phyloP scores from a whole-genome alignment of 495 filamentous ascomycete species.

The Eremomyces bilateralis region DNA sequence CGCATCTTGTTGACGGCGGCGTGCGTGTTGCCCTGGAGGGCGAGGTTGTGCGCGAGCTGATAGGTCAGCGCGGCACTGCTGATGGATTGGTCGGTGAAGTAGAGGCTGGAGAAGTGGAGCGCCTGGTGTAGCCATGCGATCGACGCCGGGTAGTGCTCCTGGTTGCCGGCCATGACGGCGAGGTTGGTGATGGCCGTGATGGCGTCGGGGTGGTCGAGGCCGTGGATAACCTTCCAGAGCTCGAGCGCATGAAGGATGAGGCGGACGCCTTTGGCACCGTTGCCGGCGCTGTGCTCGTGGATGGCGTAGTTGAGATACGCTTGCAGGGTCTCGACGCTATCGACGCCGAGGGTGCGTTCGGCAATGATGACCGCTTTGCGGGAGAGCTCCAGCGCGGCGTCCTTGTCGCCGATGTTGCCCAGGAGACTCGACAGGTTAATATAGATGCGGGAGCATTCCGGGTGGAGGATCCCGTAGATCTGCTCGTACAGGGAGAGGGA shows the following conservation, averaged over 20 bases:
- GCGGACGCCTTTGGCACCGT: conserved; percentile 59
- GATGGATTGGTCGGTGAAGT: conserved; percentile 70
- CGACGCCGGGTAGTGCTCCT: conserved; percentile 81
- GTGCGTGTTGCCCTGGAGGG: conserved; percentile 81
- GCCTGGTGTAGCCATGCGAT: conserved; percentile 93
- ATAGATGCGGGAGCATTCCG: conserved; percentile 90
- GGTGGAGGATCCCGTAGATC: conserved; percentile 94
- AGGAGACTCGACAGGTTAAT: conserved; percentile 87
- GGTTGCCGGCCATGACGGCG: conserved; percentile 89
- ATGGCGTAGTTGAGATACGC: conserved; percentile 88
- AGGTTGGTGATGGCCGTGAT: conserved; percentile 98
- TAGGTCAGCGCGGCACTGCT: conserved; percentile 92
- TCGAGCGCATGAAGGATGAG: conserved; percentile 87
- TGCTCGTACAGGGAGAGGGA: conserved; percentile 93
- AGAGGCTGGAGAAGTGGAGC: conserved; percentile 60
- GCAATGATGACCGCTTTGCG: conserved; percentile 91
- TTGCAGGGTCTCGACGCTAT: conserved; percentile 80
- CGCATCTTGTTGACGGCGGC: conserved; percentile 78
- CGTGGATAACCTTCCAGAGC: conserved; percentile 94
- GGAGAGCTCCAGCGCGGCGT: conserved; percentile 79
- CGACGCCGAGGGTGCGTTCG: conserved; percentile 83
- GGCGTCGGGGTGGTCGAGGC: conserved; percentile 79
- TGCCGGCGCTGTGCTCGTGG: conserved; percentile 81
- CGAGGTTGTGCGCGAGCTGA: conserved; percentile 87
- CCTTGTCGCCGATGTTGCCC: conserved; percentile 89